Conservation (phyloP, 345 rosid genomes). For the Rhizophora mangle region DNA sequence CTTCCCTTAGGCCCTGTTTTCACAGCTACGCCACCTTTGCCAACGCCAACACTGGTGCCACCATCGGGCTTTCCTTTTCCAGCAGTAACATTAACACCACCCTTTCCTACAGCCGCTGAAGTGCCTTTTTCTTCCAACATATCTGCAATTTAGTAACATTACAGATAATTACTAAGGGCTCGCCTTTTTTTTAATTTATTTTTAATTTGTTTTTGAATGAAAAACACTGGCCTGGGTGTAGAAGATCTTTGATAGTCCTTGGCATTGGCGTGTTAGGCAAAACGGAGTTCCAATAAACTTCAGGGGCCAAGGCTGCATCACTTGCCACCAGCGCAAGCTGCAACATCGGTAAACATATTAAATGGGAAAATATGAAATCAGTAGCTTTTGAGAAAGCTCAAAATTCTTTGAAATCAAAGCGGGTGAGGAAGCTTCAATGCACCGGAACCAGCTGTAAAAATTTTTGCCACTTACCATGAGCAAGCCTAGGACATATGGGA, state of each 20-base stretch:
- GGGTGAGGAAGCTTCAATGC: no score
- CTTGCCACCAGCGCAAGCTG: constrained; percentile 45
- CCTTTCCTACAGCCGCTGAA: constrained; percentile 37
- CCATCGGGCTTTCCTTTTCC: constrained; percentile 45
- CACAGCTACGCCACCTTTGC: constrained; percentile 74
- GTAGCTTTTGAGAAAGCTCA: no score
- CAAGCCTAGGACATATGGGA: constrained; percentile 22
- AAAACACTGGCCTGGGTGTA: constrained; percentile 35
- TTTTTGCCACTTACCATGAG: no score
- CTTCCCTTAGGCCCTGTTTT: constrained; percentile 55
- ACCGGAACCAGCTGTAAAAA: no score
- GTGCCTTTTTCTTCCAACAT: constrained; percentile 52
- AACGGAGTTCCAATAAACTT: constrained; percentile 50
- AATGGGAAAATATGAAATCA: not conserved
- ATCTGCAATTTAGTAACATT: constrained; percentile 32
- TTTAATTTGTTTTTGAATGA: not conserved
- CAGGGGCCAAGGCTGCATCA: constrained; percentile 48
- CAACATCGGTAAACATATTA: not conserved
- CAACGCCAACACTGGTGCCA: constrained; percentile 65
- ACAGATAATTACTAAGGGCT: not conserved
- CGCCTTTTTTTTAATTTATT: not conserved
- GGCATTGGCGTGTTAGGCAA: constrained; percentile 66
- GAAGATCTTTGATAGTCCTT: constrained; percentile 41
- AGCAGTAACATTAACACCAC: constrained; percentile 45
- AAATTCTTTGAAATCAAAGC: no score